Evolutionary conservation across 208 protist genomes (phyloP).

Genomic region (Crithidia expoeki): DNA sequence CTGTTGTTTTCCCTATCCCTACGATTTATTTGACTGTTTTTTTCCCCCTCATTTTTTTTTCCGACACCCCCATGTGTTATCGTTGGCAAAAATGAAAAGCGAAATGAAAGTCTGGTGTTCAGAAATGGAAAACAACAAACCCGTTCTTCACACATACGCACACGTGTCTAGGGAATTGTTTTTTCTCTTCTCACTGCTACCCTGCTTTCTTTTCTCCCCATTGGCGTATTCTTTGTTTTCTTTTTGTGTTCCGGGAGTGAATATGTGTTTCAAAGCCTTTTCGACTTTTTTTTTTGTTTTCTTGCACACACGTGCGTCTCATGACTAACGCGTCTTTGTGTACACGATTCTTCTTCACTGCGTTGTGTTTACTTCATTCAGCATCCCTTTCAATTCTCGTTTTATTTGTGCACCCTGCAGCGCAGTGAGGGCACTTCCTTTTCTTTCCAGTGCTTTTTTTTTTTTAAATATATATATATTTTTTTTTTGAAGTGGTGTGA

Average conservation of each 20-base stretch:
- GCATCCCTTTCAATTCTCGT: neutral
- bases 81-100: no score
- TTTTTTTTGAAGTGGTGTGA: slow-evolving; percentile 7
- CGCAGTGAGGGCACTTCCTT: neutral
- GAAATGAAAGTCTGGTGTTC: neutral
- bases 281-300: neutral
- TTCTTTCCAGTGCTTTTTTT: neutral
- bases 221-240: neutral
- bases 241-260: neutral
- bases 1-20: neutral
- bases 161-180: neutral
- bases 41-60: neutral
- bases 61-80: neutral
- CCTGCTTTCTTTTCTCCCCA: neutral
- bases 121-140: neutral
- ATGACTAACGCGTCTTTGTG: neutral
- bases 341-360: neutral
- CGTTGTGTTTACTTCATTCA: neutral
- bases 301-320: neutral
- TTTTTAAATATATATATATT: neutral
- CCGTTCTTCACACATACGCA: neutral
- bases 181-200: neutral
- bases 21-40: neutral
- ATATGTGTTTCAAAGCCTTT: neutral
- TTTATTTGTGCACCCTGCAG: neutral